Conservation (phyloP, 2,329 filamentous ascomycete genomes). For the Ceratocystis cubensis region DNA sequence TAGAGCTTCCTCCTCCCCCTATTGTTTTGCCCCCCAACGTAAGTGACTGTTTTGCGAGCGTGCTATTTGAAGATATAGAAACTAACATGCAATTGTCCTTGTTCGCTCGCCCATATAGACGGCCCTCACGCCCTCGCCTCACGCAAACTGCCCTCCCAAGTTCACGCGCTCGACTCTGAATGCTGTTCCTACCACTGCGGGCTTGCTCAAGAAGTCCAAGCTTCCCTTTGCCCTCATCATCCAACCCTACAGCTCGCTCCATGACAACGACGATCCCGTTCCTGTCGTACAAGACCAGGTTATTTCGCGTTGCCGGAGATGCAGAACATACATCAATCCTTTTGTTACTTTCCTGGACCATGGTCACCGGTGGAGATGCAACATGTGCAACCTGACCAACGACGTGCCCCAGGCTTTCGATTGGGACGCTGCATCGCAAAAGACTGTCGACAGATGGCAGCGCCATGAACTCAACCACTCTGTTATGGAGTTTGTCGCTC, state of each 20-base stretch:
- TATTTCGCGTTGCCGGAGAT: conserved; percentile 90
- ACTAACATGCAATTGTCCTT: background rate
- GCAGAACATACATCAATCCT: conserved; percentile 94
- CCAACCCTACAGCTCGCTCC: conserved; percentile 84
- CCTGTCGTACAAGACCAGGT: conserved; percentile 93
- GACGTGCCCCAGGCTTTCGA: conserved; percentile 99
- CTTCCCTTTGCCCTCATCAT: conserved; percentile 92
- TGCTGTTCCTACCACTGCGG: conserved; percentile 82
- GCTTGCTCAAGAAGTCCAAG: conserved; percentile 90
- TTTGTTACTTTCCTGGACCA: conserved; percentile 95
- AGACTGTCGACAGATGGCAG: conserved; percentile 84
- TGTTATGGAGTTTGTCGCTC: conserved; percentile 95
- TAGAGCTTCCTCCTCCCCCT: conserved; percentile 81
- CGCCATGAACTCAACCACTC: conserved; percentile 85
- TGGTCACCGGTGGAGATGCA: conserved; percentile 95
- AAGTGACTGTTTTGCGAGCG: conserved; percentile 31
- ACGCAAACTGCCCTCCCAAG: conserved; percentile 83
- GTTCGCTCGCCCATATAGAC: conserved; percentile 38
- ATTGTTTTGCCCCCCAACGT: conserved; percentile 88
- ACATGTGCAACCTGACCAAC: conserved; percentile 98
- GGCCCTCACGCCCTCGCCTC: conserved; percentile 79
- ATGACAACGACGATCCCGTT: conserved; percentile 82
- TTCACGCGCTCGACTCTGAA: conserved; percentile 94
- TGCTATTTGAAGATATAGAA: background rate
- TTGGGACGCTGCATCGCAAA: conserved; percentile 87